These are phyloP conservation scores for Gloeopeniophorella convolvens DNA, from an alignment of 768 basidiomycete species.

Conservation along the genomic window DNA sequence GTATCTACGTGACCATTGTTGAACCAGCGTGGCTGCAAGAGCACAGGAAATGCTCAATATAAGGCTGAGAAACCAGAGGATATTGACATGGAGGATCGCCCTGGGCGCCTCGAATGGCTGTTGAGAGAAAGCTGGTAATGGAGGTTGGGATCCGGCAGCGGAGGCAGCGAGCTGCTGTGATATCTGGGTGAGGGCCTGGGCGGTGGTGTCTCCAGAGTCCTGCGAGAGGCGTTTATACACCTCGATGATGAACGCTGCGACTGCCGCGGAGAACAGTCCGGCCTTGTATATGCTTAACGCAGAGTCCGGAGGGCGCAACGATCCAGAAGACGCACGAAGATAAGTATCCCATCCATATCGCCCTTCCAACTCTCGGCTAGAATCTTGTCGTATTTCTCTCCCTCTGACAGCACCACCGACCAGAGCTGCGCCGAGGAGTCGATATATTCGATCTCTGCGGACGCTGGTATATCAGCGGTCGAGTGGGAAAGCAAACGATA, in stretches of 20 bases:
- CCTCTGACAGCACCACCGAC: slow-evolving; percentile 7
- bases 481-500: too few species aligned
- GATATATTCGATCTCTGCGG: slow-evolving; percentile 5
- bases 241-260: slow-evolving; percentile 1
- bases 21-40: slow-evolving; percentile 3
- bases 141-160: background rate
- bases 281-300: background rate
- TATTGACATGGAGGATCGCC: background rate
- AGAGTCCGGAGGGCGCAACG: background rate
- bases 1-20: slow-evolving; percentile 14
- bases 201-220: background rate
- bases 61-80: slow-evolving; percentile 14
- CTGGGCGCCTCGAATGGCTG: background rate
- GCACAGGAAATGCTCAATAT: slow-evolving; percentile 7
- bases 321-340: background rate
- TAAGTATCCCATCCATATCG: background rate
- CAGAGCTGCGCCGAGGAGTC: slow-evolving; percentile 13
- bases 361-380: too few species aligned
- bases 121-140: background rate
- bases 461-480: too few species aligned
- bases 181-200: slow-evolving; percentile 4
- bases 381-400: slow-evolving; percentile 10
- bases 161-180: slow-evolving; percentile 4
- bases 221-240: too few species aligned
- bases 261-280: slow-evolving; percentile 6